Evolutionary conservation across 257 asterid genomes (phyloP).

Genomic region (Oldenlandia corymbosa): DNA sequence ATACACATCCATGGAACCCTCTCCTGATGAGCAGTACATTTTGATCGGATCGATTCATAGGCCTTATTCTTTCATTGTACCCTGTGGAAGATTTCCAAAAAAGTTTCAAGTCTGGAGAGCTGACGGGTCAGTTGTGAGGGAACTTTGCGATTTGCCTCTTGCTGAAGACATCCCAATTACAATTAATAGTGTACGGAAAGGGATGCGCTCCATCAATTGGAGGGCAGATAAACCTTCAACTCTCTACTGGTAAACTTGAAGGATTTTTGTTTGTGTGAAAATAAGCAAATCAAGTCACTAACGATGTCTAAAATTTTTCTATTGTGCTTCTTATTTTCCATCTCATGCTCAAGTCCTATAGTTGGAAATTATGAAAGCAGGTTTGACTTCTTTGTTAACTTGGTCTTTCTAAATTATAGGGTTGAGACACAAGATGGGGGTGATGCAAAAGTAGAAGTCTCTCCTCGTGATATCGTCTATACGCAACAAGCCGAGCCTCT

Average conservation of each 20-base stretch:
- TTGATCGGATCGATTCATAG: slow-evolving; percentile 66
- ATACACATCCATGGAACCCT: slow-evolving; percentile 88
- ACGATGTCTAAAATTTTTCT: background rate
- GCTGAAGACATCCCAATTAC: slow-evolving; percentile 95
- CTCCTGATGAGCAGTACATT: slow-evolving; percentile 84
- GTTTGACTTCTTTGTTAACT: background rate
- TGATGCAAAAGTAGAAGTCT: slow-evolving; percentile 90
- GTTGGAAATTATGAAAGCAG: background rate
- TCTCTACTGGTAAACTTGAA: slow-evolving; percentile 68
- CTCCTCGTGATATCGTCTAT: slow-evolving; percentile 95
- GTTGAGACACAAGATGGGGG: slow-evolving; percentile 99
- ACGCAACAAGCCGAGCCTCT: slow-evolving; percentile 75
- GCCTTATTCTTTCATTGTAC: slow-evolving; percentile 83
- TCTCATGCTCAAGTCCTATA: background rate
- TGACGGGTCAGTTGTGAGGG: slow-evolving; percentile 72
- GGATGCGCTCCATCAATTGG: slow-evolving; percentile 91
- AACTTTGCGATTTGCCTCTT: slow-evolving; percentile 90
- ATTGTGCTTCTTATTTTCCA: background rate
- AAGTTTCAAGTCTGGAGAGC: slow-evolving; percentile 82
- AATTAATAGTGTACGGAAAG: slow-evolving; percentile 73
- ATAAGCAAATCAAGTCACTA: too few species aligned
- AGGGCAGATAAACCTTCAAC: slow-evolving; percentile 88
- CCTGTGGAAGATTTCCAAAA: slow-evolving; percentile 89
- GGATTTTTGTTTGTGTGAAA: background rate
- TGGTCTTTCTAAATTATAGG: slow-evolving; percentile 38